Percentiles rank a stretch among this genome's conserved stretches.
Conservation (phyloP, 441 rosid species). For the Arabidopsis hybrid region DNA sequence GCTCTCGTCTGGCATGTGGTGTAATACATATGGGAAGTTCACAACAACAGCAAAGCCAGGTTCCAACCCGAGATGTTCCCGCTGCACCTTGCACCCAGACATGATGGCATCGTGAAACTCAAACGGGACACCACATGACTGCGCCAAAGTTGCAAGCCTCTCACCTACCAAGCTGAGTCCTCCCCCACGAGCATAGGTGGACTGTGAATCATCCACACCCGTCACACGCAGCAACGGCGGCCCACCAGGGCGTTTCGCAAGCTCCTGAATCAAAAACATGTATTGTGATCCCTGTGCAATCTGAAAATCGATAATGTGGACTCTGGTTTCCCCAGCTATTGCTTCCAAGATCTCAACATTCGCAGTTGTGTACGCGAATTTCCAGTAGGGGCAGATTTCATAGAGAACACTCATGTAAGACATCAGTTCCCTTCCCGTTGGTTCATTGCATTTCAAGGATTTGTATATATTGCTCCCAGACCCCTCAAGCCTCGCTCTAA, state of each 20-base stretch:
- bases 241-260: slow-evolving; percentile 50
- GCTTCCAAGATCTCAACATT: slow-evolving; percentile 46
- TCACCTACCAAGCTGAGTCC: slow-evolving; percentile 47
- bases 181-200: slow-evolving; percentile 47
- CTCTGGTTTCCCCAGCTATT: slow-evolving; percentile 28
- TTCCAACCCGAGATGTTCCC: slow-evolving; percentile 44
- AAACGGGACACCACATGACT: slow-evolving; percentile 45
- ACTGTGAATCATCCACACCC: slow-evolving; percentile 50
- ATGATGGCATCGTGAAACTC: slow-evolving; percentile 49
- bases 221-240: slow-evolving; percentile 48
- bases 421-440: slow-evolving; percentile 49
- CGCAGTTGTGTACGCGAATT: slow-evolving; percentile 47
- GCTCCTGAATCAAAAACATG: slow-evolving; percentile 44
- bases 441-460: slow-evolving; percentile 50
- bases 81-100: slow-evolving; percentile 44
- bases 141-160: slow-evolving; percentile 40
- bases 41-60: slow-evolving; percentile 47
- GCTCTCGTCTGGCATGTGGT: slow-evolving; percentile 54
- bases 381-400: slow-evolving; percentile 49
- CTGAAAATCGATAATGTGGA: slow-evolving; percentile 49
- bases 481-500: slow-evolving; percentile 49
- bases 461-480: slow-evolving; percentile 48
- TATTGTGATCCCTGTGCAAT: slow-evolving; percentile 49
- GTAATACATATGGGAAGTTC: slow-evolving; percentile 47
- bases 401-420: slow-evolving; percentile 51